Conservation (phyloP, 2,329 filamentous ascomycete genomes). For the Trichoderma breve region DNA sequence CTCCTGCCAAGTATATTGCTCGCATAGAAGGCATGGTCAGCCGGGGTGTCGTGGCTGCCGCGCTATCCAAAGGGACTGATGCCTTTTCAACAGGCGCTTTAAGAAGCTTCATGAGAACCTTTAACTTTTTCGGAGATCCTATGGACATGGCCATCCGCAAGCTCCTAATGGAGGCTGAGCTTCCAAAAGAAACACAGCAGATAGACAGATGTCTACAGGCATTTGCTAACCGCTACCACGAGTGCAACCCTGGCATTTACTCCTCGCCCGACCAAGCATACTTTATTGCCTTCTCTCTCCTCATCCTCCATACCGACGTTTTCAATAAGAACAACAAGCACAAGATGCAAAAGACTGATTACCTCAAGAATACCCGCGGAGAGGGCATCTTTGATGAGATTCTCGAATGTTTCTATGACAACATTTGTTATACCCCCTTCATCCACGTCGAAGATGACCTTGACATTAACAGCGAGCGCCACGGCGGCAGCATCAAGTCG, state of each 20-base stretch:
- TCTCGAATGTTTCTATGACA: conserved; percentile 95
- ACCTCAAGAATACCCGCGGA: conserved; percentile 88
- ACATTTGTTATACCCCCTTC: conserved; percentile 96
- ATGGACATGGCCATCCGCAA: conserved; percentile 98
- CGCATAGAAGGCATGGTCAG: conserved; percentile 78
- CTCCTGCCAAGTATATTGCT: conserved; percentile 82
- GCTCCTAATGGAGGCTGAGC: conserved; percentile 90
- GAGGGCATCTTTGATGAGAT: conserved; percentile 94
- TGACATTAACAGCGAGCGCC: conserved; percentile 72
- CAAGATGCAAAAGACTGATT: conserved; percentile 96
- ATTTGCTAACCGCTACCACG: conserved; percentile 94
- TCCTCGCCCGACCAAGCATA: conserved; percentile 91
- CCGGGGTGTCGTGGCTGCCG: conserved; percentile 78
- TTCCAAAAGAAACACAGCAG: conserved; percentile 96
- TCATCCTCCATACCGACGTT: conserved; percentile 96
- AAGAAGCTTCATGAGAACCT: conserved; percentile 91
- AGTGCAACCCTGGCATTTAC: conserved; percentile 97
- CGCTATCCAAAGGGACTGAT: conserved; percentile 83
- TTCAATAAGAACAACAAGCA: conserved; percentile 99
- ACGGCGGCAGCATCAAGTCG: conserved; percentile 66
- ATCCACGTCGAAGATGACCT: conserved; percentile 95
- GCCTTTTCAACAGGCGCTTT: conserved; percentile 79
- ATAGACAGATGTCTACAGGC: conserved; percentile 92
- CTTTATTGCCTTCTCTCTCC: conserved; percentile 93
- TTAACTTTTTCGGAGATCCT: conserved; percentile 92